Conservation (phyloP, 2,329 filamentous ascomycete species). For the Fusarium sp. region DNA sequence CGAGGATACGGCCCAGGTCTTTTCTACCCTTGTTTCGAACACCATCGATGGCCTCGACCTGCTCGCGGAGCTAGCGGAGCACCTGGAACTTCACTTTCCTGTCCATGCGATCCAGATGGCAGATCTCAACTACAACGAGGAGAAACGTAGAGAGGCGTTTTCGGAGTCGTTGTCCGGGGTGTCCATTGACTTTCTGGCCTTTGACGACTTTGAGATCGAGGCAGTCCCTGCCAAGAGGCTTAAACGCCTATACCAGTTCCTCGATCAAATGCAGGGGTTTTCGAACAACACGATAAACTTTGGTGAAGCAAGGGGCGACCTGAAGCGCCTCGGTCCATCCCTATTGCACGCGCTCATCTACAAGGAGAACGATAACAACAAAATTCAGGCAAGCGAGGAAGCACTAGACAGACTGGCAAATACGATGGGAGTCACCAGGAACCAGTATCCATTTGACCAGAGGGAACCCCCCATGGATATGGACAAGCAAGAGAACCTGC, state of each 20-base stretch:
- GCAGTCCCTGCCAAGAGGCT: neutral
- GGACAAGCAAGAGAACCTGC: neutral
- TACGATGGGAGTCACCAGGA: constrained; percentile 16
- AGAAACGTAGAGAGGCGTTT: neutral
- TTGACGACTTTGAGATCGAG: constrained; percentile 34
- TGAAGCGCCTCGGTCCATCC: constrained; percentile 42
- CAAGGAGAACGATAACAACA: constrained; percentile 8
- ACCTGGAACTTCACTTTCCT: constrained; percentile 19
- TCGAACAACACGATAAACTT: neutral
- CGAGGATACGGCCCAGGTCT: constrained; percentile 1
- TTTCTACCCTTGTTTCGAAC: constrained; percentile 39
- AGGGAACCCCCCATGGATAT: constrained; percentile 18
- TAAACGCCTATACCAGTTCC: constrained; percentile 26
- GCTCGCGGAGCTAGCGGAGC: constrained; percentile 36
- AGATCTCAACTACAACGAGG: neutral
- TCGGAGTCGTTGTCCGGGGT: neutral
- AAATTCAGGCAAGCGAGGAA: neutral
- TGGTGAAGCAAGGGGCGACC: constrained; percentile 35
- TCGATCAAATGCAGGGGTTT: constrained; percentile 39
- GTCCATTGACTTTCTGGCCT: constrained; percentile 27
- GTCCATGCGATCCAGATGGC: neutral
- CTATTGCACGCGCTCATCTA: constrained; percentile 27
- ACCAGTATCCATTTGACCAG: constrained; percentile 15
- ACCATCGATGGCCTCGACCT: constrained; percentile 36
- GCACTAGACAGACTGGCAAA: constrained; percentile 12